Conservation (phyloP, 441 rosid species). For the Viola pubescens region DNA sequence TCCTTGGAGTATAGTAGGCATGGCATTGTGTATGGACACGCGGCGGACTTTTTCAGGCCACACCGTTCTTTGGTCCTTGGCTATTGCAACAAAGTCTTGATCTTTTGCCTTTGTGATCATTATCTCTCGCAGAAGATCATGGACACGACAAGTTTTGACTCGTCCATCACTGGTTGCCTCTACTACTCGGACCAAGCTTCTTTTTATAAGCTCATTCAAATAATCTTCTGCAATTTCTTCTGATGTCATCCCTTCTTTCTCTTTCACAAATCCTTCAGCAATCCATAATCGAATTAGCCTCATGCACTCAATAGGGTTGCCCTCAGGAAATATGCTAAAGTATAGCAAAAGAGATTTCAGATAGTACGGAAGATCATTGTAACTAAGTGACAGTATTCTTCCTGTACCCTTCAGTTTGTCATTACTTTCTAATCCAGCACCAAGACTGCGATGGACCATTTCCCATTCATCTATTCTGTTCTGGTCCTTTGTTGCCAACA, state of each 20-base stretch:
- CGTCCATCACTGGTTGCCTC: conserved; percentile 17
- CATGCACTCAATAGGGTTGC: conserved; percentile 6
- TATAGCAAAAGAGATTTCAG: conserved; percentile 21
- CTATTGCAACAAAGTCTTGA: conserved; percentile 21
- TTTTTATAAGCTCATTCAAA: conserved; percentile 18
- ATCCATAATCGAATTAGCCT: conserved; percentile 23
- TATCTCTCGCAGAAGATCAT: conserved; percentile 19
- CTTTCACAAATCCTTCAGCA: conserved; percentile 26
- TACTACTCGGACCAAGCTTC: conserved; percentile 21
- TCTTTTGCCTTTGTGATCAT: conserved; percentile 15
- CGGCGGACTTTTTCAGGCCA: conserved; percentile 36
- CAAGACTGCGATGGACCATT: conserved; percentile 16
- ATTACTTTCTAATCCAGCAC: conserved; percentile 12
- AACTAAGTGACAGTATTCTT: conserved; percentile 15
- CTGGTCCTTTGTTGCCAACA: conserved; percentile 23
- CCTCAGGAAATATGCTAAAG: conserved; percentile 23
- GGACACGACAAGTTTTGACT: conserved; percentile 19
- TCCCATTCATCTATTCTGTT: conserved; percentile 19
- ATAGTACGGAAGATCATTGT: conserved; percentile 21
- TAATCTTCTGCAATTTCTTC: conserved; percentile 26
- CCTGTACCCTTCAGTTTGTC: conserved; percentile 1
- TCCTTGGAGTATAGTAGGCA: conserved; percentile 15
- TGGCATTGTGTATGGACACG: conserved; percentile 27
- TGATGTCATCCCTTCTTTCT: conserved; percentile 17
- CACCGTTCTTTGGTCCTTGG: conserved; percentile 18